Base-by-base conservation (phyloP, 139 green algal genomes). In the Chlorella ohadii region DNA sequence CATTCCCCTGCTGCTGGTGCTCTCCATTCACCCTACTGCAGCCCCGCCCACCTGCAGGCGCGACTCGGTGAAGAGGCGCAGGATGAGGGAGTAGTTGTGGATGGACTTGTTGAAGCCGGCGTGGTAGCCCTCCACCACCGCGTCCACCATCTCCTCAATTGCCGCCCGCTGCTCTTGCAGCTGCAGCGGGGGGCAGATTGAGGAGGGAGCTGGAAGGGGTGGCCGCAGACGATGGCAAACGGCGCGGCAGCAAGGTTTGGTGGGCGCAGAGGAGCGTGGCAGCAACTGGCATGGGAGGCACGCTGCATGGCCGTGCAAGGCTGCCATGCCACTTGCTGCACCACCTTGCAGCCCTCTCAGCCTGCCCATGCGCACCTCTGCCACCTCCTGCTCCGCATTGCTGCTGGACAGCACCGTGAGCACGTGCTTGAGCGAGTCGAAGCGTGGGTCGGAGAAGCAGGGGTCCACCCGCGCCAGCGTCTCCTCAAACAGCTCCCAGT, bases 31-130 rank as follows among this genome's bases (percentile, higher is more conserved):
- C 73, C 28, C 15, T 39, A 15, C 9, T 15, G 38, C 61, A 47
- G 39, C 25, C 51, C 51, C 31, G 16, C 84, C 3, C 44, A 92
- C 89, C 88, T 97, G 92, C 34, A 92, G 76, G 77, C 92, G 93
- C 0, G 92, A 85, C 4, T 96, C 90, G 17, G 85, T 67, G 82
- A 98, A 97, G 16, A 97, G 91, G 44, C 90, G 82, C 84, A 98
- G 88, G 77, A 98, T 97, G 39, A 93, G 89, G 3, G 87, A 93
- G 85, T 98, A 97, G 89, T 97, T 96, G 74, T 97, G 94, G 67
- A 97, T 95, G 20, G 93, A 90, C 61, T 90, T 93, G 74, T 95
- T 95, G 89, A 98, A 98, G 73, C 94, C 95, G n/a, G 77, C 72
- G 87, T 96, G 91, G 79, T 96, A 94, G 31, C 70, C 84, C 38